Percentiles rank a stretch among this genome's conserved stretches.
These are phyloP conservation scores for Senna tora DNA, from an alignment of 306 rosid genomes.

Conservation along the genomic window DNA sequence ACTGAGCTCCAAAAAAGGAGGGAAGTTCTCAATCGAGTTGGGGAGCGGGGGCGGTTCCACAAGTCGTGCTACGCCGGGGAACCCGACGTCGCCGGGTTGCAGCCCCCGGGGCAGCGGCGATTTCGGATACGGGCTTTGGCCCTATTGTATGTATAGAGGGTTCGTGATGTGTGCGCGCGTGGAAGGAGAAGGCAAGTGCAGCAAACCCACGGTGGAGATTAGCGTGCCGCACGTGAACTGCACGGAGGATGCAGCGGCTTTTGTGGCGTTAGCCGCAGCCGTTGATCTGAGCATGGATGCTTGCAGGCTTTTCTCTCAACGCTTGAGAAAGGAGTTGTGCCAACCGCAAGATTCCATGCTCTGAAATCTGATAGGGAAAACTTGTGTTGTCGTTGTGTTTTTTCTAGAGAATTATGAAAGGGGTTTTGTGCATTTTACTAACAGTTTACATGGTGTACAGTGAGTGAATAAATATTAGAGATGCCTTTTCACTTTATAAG, in stretches of 20 bases:
- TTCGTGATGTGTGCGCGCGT: slow-evolving; percentile 61
- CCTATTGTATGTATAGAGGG: slow-evolving; percentile 66
- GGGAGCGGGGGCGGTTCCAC: slow-evolving; percentile 32
- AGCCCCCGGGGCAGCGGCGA: slow-evolving; percentile 77
- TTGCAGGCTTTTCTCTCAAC: slow-evolving; percentile 25
- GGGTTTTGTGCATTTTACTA: slow-evolving; percentile 45
- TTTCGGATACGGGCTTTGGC: slow-evolving; percentile 74
- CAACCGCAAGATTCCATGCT: too few species aligned
- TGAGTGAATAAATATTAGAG: slow-evolving; percentile 7
- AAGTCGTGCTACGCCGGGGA: too few species aligned
- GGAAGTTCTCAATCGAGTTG: slow-evolving; percentile 53
- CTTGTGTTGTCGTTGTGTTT: slow-evolving; percentile 29
- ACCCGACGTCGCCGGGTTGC: slow-evolving; percentile 44
- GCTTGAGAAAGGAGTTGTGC: too few species aligned
- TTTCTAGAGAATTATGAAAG: slow-evolving; percentile 1
- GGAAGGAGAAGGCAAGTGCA: slow-evolving; percentile 56
- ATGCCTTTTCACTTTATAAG: slow-evolving; percentile 36
- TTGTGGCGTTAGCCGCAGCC: slow-evolving; percentile 57
- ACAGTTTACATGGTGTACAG: slow-evolving; percentile 55
- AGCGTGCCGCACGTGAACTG: slow-evolving; percentile 62
- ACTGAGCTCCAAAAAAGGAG: slow-evolving; percentile 56
- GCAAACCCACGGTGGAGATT: slow-evolving; percentile 57
- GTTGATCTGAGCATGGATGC: slow-evolving; percentile 61
- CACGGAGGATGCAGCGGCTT: slow-evolving; percentile 62
- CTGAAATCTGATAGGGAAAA: slow-evolving; percentile 27